Base-by-base conservation (phyloP, 108 stramenopile species). In the Fragilaria crotonensis region DNA sequence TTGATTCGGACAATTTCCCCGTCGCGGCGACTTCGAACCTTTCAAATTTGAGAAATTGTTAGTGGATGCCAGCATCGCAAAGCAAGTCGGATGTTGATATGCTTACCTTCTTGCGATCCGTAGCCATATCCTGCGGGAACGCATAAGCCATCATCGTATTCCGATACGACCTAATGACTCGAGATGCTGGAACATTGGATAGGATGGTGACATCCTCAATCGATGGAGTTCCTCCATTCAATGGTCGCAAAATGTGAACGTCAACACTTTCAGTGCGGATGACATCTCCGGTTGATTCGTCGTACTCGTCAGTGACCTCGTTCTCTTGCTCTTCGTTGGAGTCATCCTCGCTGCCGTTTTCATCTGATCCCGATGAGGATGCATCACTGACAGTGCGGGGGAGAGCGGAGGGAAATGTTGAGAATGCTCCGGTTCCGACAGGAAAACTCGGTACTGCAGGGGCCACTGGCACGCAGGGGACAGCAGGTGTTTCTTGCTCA, bases 141-240 rank as follows among this genome's bases (percentile, higher is more conserved):
- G 52, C 20, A 59, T 67, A 76, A 53, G 57, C 59, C 14, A 76
- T 55, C 59, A 52, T 46, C 48, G 55, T 60, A 30, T 75, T 71
- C 22, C 53, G 52, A 48, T 68, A 78, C 9, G 77, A 66, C 0
- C 69, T 62, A 19, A 78, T 49, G n/a, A 78, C 64, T 21, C 63
- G 59, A 22, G 70, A 64, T 31, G 55, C 47, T 18, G 62, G 62
- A 2, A 68, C 67, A 51, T 67, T 67, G 27, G 59, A 47, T 30
- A 67, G 65, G 41, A 75, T 81, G 25, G 80, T 78, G 14, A 81
- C 60, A 33, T 81, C 77, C 0, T 70, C 64, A 30, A 81, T 55
- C 18, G 77, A 72, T 0, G 77, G 80, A 18, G 64, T 48, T 25
- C 31, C 52, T 17, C 46, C 52, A 28, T 23, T 20, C 9, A 70